These are phyloP conservation scores for Fagopyrum tataricum DNA, from an alignment of 148 eudicot species.

Conservation along the genomic window DNA sequence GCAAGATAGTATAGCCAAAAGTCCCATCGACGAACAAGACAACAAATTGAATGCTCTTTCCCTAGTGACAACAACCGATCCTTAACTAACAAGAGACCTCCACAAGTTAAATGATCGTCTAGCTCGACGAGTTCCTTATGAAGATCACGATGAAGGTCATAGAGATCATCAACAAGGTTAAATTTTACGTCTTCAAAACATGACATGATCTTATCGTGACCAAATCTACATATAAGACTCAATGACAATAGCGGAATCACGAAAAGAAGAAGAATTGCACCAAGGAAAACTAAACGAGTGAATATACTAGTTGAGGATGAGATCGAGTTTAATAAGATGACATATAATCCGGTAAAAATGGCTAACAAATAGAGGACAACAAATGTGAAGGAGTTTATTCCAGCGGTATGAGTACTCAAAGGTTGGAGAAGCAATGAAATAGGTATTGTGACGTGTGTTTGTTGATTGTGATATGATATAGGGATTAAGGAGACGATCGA, in stretches of 20 bases:
- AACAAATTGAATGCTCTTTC: conserved; percentile 33
- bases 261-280: conserved; percentile 37
- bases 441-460: conserved; percentile 11
- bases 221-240: conserved; percentile 11
- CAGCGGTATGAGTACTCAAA: background rate
- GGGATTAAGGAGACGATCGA: conserved; percentile 31
- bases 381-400: conserved; percentile 28
- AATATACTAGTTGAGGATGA: background rate
- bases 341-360: conserved; percentile 39
- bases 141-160: conserved; percentile 31
- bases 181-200: conserved; percentile 24
- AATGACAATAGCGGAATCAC: conserved; percentile 31
- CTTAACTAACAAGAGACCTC: background rate
- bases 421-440: background rate
- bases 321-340: conserved; percentile 29
- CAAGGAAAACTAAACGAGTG: conserved; percentile 25
- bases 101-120: conserved; percentile 9
- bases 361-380: conserved; percentile 29
- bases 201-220: conserved; percentile 15
- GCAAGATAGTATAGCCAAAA: conserved; percentile 52
- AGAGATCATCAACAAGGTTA: conserved; percentile 29
- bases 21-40: conserved; percentile 35
- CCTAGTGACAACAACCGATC: conserved; percentile 37
- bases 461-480: conserved; percentile 27
- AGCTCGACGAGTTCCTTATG: conserved; percentile 26